phyloP scores from a whole-genome alignment of 2,329 filamentous ascomycete species.

The Exophiala dermatitidis region DNA sequence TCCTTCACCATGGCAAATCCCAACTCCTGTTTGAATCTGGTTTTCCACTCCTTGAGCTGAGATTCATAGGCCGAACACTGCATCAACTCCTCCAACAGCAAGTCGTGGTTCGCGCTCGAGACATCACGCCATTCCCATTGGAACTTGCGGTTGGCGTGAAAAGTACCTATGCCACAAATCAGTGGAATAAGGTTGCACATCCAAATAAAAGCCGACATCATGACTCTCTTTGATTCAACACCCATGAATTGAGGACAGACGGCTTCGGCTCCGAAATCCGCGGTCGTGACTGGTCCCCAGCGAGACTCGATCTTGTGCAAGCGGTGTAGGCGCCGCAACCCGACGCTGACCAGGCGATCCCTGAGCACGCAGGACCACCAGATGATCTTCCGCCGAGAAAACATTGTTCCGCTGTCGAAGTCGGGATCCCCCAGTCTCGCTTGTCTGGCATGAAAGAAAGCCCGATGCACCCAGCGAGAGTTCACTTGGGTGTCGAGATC shows the following conservation, averaged over 20 bases:
- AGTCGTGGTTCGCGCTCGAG: too few relatives aligned
- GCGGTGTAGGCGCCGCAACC: not conserved
- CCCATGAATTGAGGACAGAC: not conserved
- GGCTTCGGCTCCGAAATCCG: not conserved
- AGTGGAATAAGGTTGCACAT: not conserved
- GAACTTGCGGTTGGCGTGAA: not conserved
- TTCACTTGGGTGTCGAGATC: not conserved
- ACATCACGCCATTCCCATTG: not conserved
- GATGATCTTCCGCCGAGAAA: not conserved
- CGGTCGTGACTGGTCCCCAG: not conserved
- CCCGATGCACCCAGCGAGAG: not conserved
- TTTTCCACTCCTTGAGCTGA: not conserved
- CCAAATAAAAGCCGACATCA: not conserved
- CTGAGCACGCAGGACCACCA: not conserved
- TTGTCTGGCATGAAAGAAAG: not conserved
- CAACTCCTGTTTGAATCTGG: too few relatives aligned
- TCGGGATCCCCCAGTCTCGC: not conserved
- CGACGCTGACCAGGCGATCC: not conserved
- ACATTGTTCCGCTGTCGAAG: not conserved
- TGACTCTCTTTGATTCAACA: not conserved
- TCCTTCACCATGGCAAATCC: not conserved
- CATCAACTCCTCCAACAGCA: too few relatives aligned
- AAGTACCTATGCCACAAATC: not conserved
- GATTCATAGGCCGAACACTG: too few relatives aligned
- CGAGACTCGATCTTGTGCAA: not conserved